Conservation (phyloP, 495 filamentous ascomycete species). For the Pyrenula aspistea region DNA sequence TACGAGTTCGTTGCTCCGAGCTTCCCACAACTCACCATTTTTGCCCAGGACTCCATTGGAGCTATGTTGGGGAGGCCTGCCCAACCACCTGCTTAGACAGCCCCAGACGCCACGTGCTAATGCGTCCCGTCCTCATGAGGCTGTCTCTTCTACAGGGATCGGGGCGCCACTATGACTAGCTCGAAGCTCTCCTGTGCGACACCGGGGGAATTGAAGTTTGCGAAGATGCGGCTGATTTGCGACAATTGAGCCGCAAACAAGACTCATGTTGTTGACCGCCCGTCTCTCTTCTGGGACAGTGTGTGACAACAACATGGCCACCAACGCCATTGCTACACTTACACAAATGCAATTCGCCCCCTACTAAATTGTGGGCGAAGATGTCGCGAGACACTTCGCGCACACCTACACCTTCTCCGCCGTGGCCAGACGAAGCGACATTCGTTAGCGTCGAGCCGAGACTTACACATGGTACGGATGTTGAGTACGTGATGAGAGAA, state of each 20-base stretch:
- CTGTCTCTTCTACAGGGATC: not conserved
- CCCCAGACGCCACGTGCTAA: not conserved
- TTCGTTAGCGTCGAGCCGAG: constrained; percentile 1
- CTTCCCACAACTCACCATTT: too few species aligned
- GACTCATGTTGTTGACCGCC: not conserved
- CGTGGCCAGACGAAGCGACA: not conserved
- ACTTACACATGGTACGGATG: constrained; percentile 18
- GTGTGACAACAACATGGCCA: not conserved
- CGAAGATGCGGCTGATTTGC: not conserved
- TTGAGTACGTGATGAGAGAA: constrained; percentile 23
- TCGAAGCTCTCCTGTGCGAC: not conserved
- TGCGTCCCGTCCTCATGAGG: not conserved
- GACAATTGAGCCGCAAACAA: not conserved
- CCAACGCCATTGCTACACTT: not conserved
- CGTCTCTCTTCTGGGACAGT: not conserved
- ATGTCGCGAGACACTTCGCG: not conserved
- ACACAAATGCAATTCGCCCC: not conserved
- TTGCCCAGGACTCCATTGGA: too few species aligned
- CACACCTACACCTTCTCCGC: not conserved
- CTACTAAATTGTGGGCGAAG: not conserved
- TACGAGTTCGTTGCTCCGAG: too few species aligned
- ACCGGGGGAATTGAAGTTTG: not conserved
- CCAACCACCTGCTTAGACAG: too few species aligned
- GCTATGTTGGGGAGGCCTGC: too few species aligned
- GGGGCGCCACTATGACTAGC: not conserved